Conservation (phyloP, 2,329 filamentous ascomycete species). For the Scytalidium sp. region DNA sequence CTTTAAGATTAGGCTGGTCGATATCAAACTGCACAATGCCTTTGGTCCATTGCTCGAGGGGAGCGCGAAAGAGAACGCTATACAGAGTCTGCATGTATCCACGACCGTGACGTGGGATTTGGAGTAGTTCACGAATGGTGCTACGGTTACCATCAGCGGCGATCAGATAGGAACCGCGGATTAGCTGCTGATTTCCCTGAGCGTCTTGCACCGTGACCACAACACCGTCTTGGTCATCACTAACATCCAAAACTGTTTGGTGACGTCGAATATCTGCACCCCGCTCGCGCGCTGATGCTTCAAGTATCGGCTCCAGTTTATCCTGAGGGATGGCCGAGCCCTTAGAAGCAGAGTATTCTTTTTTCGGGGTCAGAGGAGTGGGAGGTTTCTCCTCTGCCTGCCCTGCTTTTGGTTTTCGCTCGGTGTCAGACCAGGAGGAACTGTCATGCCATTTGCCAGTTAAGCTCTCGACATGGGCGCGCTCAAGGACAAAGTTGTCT, state of each 20-base stretch:
- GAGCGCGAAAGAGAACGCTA: slow-evolving; percentile 34
- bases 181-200: slow-evolving; percentile 3
- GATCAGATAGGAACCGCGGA: slow-evolving; percentile 34
- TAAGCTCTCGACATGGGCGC: too few relatives aligned
- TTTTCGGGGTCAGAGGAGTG: too few relatives aligned
- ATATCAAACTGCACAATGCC: too few relatives aligned
- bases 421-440: slow-evolving; percentile 13
- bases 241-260: slow-evolving; percentile 21
- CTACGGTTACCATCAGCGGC: slow-evolving; percentile 36
- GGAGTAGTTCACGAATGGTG: slow-evolving; percentile 23
- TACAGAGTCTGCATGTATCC: slow-evolving; percentile 30
- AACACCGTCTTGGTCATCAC: slow-evolving; percentile 24
- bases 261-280: slow-evolving; percentile 33
- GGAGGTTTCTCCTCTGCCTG: too few relatives aligned
- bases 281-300: slow-evolving; percentile 26
- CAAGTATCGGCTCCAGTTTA: slow-evolving; percentile 36
- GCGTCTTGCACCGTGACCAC: slow-evolving; percentile 20
- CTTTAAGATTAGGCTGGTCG: too few relatives aligned
- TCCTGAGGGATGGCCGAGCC: slow-evolving; percentile 35
- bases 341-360: slow-evolving; percentile 19
- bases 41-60: too few relatives aligned
- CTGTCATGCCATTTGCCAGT: slow-evolving; percentile 18
- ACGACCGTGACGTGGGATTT: slow-evolving; percentile 24
- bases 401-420: too few relatives aligned
- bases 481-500: too few relatives aligned